Evolutionary conservation across 1,284 basidiomycete species (phyloP).

Genomic region (Ceratobasidium sp.): DNA sequence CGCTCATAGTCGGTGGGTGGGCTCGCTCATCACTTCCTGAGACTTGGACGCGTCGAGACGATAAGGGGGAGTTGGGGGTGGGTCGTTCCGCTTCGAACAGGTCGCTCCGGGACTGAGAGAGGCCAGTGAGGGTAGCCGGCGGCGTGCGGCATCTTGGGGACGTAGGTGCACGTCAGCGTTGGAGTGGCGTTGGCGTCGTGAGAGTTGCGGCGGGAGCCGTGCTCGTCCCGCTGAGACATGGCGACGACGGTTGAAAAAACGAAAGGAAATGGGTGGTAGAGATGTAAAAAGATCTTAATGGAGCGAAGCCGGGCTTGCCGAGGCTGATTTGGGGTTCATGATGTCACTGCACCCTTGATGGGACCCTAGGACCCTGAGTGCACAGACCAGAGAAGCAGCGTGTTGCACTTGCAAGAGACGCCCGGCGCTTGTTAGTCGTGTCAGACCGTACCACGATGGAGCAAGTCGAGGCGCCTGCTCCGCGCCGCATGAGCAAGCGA

Average conservation of each 20-base stretch:
- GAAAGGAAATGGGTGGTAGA: too few relatives aligned
- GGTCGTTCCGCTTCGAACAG: slow-evolving; percentile 20
- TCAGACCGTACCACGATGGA: slow-evolving; percentile 22
- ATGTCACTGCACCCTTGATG: slow-evolving; percentile 3
- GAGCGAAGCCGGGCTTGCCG: background rate
- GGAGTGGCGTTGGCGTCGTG: too few relatives aligned
- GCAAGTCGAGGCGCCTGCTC: background rate
- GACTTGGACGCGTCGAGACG: slow-evolving; percentile 38
- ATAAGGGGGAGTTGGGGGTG: slow-evolving; percentile 41
- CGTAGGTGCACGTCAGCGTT: too few relatives aligned
- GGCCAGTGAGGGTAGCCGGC: slow-evolving; percentile 2
- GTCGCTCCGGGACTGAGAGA: slow-evolving; percentile 15
- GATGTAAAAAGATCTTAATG: background rate
- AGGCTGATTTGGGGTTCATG: slow-evolving; percentile 11
- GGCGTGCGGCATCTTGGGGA: background rate
- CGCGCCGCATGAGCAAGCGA: background rate
- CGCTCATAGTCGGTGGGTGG: slow-evolving; percentile 40
- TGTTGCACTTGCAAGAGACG: slow-evolving; percentile 10
- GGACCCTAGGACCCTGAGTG: slow-evolving; percentile 21
- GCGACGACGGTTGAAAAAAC: too few relatives aligned
- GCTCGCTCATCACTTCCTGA: slow-evolving; percentile 32
- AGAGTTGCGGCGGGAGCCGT: too few relatives aligned
- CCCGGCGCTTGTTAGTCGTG: slow-evolving; percentile 10
- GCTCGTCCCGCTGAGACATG: too few relatives aligned
- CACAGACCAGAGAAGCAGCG: slow-evolving; percentile 10